phyloP scores from a whole-genome alignment of 345 rosid species.

The Moringa oleifera region DNA sequence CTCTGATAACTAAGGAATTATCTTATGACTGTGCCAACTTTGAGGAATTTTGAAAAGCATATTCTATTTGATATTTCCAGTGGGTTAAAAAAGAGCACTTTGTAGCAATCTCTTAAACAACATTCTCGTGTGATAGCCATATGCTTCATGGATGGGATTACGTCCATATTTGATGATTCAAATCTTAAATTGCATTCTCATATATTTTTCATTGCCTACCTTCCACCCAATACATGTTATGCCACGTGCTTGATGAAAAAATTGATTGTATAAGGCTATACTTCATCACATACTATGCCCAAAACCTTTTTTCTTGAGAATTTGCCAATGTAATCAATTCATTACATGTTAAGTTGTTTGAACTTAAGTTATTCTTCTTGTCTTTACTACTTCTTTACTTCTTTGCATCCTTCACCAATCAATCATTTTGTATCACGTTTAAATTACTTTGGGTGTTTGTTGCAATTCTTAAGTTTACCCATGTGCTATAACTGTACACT shows the following conservation, averaged over 20 bases:
- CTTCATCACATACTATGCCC: too few species aligned
- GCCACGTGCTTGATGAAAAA: conserved; percentile 1
- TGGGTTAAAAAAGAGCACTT: conserved; percentile 22
- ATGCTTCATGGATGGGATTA: conserved; percentile 33
- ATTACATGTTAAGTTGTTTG: neutral
- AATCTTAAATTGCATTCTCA: conserved; percentile 22
- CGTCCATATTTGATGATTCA: conserved; percentile 28
- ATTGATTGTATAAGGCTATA: too few species aligned
- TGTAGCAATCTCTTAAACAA: conserved; percentile 28
- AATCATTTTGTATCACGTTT: too few species aligned
- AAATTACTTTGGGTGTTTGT: neutral
- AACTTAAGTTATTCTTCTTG: neutral
- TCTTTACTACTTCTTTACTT: neutral
- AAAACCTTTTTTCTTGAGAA: neutral
- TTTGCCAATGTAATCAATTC: neutral
- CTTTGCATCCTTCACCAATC: too few species aligned
- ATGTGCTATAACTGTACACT: conserved; percentile 29
- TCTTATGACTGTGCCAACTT: neutral
- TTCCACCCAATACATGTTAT: conserved; percentile 27
- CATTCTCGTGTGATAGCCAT: conserved; percentile 35
- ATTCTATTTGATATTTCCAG: conserved; percentile 18
- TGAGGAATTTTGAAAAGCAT: neutral
- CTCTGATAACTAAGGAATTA: neutral
- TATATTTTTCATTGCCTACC: conserved; percentile 20
- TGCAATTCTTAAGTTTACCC: conserved; percentile 29